These are phyloP conservation scores for Bidens hawaiensis DNA, from an alignment of 140 eudicot species.

Conservation along the genomic window DNA sequence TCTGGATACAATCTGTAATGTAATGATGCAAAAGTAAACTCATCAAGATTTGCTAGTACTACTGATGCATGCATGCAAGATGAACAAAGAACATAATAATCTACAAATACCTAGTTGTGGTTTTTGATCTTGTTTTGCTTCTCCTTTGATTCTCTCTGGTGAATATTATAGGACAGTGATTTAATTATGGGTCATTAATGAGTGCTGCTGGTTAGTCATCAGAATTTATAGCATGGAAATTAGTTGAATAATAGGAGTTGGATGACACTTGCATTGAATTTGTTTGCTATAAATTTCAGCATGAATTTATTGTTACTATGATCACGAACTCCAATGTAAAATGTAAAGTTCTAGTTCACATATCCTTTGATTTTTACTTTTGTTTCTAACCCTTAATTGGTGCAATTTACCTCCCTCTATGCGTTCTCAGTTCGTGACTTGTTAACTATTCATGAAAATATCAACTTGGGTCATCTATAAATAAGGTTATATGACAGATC, in stretches of 20 bases:
- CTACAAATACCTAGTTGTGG: neutral
- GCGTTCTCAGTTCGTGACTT: no score
- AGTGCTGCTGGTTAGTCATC: neutral
- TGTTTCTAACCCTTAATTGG: neutral
- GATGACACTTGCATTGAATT: neutral
- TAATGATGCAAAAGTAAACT: no score
- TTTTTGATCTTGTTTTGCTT: neutral
- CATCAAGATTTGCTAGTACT: neutral
- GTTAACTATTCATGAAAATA: no score
- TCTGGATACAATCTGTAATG: neutral
- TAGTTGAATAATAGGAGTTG: neutral
- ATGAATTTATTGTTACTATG: neutral
- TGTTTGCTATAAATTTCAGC: constrained; percentile 16
- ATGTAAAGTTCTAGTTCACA: neutral
- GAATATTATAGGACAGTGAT: neutral
- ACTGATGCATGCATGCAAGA: no score
- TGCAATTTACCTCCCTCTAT: no score
- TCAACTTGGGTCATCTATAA: no score
- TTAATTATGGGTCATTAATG: neutral
- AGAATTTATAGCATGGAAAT: neutral
- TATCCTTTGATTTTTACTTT: neutral
- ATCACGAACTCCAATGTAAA: constrained; percentile 1
- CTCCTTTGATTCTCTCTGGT: neutral
- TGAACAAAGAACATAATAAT: neutral
- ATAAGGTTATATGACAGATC: no score